phyloP scores from a whole-genome alignment of 2,329 filamentous ascomycete genomes.

The Fusarium keratoplasticum region DNA sequence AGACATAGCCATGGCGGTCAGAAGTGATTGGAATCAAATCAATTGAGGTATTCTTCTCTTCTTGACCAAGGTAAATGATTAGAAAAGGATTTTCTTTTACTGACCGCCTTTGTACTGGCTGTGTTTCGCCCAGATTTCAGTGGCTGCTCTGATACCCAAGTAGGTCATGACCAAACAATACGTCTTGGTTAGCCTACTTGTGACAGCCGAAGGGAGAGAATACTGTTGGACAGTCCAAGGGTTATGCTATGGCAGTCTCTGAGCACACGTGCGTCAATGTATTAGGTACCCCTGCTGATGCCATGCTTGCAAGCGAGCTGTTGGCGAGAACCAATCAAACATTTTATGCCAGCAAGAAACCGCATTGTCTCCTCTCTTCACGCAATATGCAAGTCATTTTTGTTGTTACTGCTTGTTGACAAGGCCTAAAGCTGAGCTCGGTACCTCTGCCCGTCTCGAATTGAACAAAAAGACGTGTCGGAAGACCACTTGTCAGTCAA shows the following conservation, averaged over 20 bases:
- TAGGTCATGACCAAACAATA: background rate
- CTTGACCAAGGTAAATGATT: background rate
- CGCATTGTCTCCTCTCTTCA: background rate
- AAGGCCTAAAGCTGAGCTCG: conserved; percentile 8
- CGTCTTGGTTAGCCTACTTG: background rate
- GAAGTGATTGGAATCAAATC: background rate
- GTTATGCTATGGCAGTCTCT: background rate
- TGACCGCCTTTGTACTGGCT: background rate
- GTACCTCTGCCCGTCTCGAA: background rate
- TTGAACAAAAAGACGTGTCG: background rate
- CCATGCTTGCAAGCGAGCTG: background rate
- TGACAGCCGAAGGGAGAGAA: background rate
- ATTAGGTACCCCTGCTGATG: background rate
- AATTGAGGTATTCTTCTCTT: background rate
- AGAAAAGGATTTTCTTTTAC: background rate
- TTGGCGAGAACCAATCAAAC: background rate
- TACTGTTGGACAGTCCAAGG: background rate
- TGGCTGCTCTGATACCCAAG: background rate
- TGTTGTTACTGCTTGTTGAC: background rate
- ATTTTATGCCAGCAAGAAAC: background rate
- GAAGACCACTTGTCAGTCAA: conserved; percentile 14
- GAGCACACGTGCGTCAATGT: background rate
- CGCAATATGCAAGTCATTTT: background rate
- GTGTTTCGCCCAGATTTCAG: background rate
- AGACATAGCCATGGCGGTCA: background rate